These are phyloP conservation scores for Torulaspora gathmanii DNA, from an alignment of 805 yeast species.

Conservation along the genomic window DNA sequence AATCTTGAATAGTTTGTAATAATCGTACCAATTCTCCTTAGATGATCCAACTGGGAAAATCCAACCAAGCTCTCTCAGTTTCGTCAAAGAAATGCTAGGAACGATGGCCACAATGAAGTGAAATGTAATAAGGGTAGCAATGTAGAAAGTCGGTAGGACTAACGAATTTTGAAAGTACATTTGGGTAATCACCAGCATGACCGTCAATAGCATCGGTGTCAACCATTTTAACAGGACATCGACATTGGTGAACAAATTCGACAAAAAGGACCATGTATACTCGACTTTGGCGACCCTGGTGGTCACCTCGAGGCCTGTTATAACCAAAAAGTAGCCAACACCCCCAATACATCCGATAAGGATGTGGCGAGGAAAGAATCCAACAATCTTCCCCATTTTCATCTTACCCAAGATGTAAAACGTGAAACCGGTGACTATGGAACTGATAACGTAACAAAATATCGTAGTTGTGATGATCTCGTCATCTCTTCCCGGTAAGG, in stretches of 20 bases:
- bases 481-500: constrained; percentile 43
- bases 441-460: constrained; percentile 74
- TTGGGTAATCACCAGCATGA: constrained; percentile 56
- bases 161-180: constrained; percentile 60
- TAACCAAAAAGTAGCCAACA: constrained; percentile 86
- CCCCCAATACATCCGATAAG: constrained; percentile 98
- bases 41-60: constrained; percentile 55
- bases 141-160: constrained; percentile 76
- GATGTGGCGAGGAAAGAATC: constrained; percentile 94
- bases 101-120: constrained; percentile 62
- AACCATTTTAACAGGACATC: constrained; percentile 58
- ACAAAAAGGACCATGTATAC: constrained; percentile 56
- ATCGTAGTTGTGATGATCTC: constrained; percentile 79
- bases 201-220: constrained; percentile 62
- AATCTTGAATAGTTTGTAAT: constrained; percentile 70
- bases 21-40: constrained; percentile 83
- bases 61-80: constrained; percentile 76
- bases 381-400: constrained; percentile 78
- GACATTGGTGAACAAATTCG: constrained; percentile 37
- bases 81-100: constrained; percentile 59
- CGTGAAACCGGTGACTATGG: constrained; percentile 80
- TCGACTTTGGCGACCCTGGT: constrained; percentile 69
- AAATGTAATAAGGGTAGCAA: constrained; percentile 60
- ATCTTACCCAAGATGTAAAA: constrained; percentile 75
- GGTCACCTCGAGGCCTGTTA: constrained; percentile 90